phyloP scores from a whole-genome alignment of 1,284 basidiomycete species.

The Inonotus obliquus region DNA sequence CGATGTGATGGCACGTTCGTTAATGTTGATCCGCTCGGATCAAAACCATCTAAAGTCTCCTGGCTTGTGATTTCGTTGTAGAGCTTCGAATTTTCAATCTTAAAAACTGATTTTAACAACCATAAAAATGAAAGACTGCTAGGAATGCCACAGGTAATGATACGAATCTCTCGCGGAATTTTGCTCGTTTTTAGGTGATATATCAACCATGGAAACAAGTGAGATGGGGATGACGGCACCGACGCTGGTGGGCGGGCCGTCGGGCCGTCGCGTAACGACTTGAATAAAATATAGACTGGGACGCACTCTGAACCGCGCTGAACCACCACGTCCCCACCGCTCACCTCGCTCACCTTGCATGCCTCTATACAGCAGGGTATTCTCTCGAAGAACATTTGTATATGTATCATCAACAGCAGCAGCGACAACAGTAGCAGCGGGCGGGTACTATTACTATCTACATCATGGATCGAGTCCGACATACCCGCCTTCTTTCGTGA shows the following conservation, averaged over 20 bases:
- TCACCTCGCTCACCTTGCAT: neutral
- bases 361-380: slow-evolving; percentile 27
- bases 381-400: slow-evolving; percentile 50
- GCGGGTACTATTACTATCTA: slow-evolving; percentile 60
- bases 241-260: neutral
- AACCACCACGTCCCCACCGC: neutral
- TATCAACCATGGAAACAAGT: too few relatives aligned
- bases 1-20: neutral
- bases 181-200: too few relatives aligned
- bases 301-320: neutral
- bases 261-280: neutral
- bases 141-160: neutral
- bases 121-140: neutral
- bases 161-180: too few relatives aligned
- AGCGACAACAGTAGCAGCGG: slow-evolving; percentile 45
- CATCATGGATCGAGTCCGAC: slow-evolving; percentile 58
- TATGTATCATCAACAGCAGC: slow-evolving; percentile 48
- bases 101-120: neutral
- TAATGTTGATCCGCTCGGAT: neutral
- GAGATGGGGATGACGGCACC: too few relatives aligned
- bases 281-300: neutral
- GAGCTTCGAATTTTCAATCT: neutral
- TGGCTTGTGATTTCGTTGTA: neutral
- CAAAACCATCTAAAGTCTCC: neutral
- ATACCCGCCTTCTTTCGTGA: slow-evolving; percentile 55